Percentiles rank a stretch among this genome's conserved stretches.
Conservation (phyloP, 2,329 filamentous ascomycete genomes). For the Cordyceps javanica region DNA sequence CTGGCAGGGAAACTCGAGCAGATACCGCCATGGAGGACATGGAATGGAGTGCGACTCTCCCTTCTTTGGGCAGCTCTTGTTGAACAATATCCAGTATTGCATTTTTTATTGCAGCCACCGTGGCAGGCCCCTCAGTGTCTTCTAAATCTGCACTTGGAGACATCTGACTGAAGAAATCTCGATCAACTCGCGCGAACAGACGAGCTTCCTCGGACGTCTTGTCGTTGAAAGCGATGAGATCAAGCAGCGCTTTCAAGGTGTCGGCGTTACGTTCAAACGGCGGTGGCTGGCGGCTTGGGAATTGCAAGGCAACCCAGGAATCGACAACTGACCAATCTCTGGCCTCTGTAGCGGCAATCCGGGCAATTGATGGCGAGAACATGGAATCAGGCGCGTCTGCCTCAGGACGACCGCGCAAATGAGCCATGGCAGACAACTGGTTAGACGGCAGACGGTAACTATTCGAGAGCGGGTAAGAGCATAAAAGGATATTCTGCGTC, state of each 20-base stretch:
- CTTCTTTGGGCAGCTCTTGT: conserved; percentile 48
- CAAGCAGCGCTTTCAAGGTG: conserved; percentile 69
- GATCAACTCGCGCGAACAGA: conserved; percentile 52
- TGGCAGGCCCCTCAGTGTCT: conserved; percentile 22
- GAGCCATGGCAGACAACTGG: conserved; percentile 26
- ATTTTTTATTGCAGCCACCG: conserved; percentile 24
- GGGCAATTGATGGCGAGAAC: conserved; percentile 62
- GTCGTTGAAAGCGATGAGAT: conserved; percentile 71
- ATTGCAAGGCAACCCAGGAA: conserved; percentile 70
- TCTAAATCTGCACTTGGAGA: conserved; percentile 15
- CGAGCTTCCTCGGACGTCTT: conserved; percentile 64
- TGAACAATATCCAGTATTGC: conserved; percentile 49
- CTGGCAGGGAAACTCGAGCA: conserved; percentile 43
- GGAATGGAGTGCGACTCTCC: conserved; percentile 48
- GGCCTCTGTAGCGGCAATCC: conserved; percentile 72
- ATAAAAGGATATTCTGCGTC: not conserved
- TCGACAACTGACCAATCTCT: conserved; percentile 91
- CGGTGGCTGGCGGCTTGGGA: conserved; percentile 57
- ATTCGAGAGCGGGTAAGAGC: not conserved
- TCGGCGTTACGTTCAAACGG: conserved; percentile 81
- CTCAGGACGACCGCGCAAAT: conserved; percentile 22
- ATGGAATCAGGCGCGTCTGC: conserved; percentile 41
- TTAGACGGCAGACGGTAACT: not conserved
- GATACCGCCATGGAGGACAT: conserved; percentile 47
- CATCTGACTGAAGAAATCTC: conserved; percentile 51